These are phyloP conservation scores for Starmerella riodocensis DNA, from an alignment of 805 yeast genomes.

Conservation along the genomic window DNA sequence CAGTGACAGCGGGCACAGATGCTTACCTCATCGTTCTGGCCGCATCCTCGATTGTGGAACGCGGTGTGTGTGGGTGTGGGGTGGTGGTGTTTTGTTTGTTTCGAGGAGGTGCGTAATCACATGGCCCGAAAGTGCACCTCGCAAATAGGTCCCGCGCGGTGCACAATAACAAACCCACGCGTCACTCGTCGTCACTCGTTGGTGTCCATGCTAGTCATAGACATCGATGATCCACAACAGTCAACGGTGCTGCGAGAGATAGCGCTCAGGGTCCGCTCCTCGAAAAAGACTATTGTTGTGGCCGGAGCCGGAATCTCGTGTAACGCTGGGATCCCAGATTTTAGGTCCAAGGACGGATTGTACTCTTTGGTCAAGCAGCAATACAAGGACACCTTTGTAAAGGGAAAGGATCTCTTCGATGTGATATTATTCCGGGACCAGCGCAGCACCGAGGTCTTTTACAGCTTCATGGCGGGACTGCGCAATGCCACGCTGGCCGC, in stretches of 20 bases:
- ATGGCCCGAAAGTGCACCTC: too few relatives aligned
- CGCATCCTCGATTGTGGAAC: neutral
- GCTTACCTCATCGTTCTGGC: neutral
- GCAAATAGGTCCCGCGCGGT: neutral
- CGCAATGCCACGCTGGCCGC: slow-evolving; percentile 53
- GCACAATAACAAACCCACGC: neutral
- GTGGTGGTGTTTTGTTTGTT: neutral
- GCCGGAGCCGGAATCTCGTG: slow-evolving; percentile 97
- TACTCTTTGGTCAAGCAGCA: slow-evolving; percentile 58
- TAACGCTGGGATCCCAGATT: slow-evolving; percentile 95
- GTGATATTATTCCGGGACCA: slow-evolving; percentile 63
- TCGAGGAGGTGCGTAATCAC: too few relatives aligned
- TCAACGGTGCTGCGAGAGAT: slow-evolving; percentile 13
- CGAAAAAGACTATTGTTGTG: slow-evolving; percentile 38
- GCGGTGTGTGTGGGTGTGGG: neutral
- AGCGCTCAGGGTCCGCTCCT: slow-evolving; percentile 14
- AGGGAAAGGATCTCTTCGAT: slow-evolving; percentile 87
- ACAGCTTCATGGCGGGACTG: slow-evolving; percentile 76
- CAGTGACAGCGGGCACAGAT: too few relatives aligned
- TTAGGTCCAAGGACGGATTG: slow-evolving; percentile 71
- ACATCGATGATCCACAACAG: slow-evolving; percentile 10
- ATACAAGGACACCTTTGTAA: slow-evolving; percentile 47
- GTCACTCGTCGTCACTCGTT: neutral
- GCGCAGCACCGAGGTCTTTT: slow-evolving; percentile 56
- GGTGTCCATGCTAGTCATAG: slow-evolving; percentile 15